phyloP scores from a whole-genome alignment of 345 rosid species.

The Sonneratia alba region DNA sequence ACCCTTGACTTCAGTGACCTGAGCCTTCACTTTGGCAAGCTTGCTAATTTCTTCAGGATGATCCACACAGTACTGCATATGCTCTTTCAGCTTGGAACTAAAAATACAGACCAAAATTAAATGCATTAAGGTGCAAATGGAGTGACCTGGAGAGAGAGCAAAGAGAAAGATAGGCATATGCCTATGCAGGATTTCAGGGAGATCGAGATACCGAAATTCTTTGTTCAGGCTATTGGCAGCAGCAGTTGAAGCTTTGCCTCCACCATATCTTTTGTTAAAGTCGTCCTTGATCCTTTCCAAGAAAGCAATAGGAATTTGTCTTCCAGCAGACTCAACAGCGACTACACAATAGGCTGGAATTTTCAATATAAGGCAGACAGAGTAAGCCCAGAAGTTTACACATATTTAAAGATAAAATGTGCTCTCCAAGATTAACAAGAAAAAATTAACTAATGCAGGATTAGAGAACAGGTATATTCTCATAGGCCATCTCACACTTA shows the following conservation, averaged over 20 bases:
- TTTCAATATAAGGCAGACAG: neutral
- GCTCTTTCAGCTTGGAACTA: conserved; percentile 87
- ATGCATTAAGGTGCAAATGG: conserved; percentile 7
- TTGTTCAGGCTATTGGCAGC: conserved; percentile 59
- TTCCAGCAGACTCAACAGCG: conserved; percentile 82
- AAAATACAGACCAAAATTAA: conserved; percentile 6
- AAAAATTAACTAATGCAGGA: neutral
- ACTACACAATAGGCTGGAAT: conserved; percentile 88
- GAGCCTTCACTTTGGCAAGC: conserved; percentile 96
- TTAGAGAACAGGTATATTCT: neutral
- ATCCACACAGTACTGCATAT: conserved; percentile 89
- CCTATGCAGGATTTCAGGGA: neutral
- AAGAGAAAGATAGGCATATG: neutral
- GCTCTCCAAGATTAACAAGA: neutral
- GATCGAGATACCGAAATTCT: conserved; percentile 51
- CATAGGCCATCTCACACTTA: neutral
- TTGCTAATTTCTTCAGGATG: conserved; percentile 97
- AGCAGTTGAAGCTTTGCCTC: conserved; percentile 84
- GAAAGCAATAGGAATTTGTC: conserved; percentile 82
- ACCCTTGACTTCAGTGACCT: conserved; percentile 96
- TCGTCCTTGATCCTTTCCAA: conserved; percentile 89
- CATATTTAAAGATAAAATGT: neutral
- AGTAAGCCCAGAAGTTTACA: neutral
- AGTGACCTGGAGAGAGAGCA: too few species aligned
- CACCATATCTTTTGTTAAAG: conserved; percentile 75